Percentiles rank a stretch among this genome's conserved stretches.
phyloP scores from a whole-genome alignment of 768 basidiomycete genomes.

The Coprinopsis cinerea region DNA sequence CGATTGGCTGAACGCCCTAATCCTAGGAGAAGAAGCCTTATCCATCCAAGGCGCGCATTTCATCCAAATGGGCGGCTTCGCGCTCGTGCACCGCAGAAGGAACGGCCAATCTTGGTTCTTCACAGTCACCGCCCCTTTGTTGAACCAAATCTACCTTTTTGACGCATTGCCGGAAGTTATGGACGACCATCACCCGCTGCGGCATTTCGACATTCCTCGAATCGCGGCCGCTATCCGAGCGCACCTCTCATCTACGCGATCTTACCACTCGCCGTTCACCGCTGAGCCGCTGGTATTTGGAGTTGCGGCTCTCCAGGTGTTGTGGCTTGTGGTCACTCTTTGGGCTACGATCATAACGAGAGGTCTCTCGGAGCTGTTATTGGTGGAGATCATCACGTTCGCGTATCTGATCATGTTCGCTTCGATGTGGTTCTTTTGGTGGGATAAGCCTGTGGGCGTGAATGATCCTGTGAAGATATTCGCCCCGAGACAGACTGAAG shows the following conservation, averaged over 20 bases:
- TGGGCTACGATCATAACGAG: background rate
- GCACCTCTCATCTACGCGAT: background rate
- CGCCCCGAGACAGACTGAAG: too few relatives aligned
- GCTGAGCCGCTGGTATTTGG: background rate
- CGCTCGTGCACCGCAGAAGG: background rate
- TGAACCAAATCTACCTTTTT: background rate
- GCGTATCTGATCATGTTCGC: background rate
- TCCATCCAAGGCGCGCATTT: background rate
- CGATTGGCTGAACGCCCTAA: background rate
- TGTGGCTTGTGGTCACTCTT: background rate
- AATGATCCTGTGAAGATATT: background rate
- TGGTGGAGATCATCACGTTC: background rate
- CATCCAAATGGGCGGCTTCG: background rate
- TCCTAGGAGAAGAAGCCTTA: background rate
- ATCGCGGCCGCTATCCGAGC: background rate
- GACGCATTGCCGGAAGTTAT: background rate
- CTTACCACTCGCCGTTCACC: background rate
- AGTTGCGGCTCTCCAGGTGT: background rate
- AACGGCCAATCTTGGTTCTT: background rate
- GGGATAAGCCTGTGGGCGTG: background rate
- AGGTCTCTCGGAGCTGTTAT: background rate
- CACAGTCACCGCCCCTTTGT: background rate
- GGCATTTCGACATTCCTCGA: background rate
- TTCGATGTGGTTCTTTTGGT: background rate
- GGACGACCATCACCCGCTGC: background rate